Conservation (phyloP, 352 stramenopile species). For the Pythium chondricola region DNA sequence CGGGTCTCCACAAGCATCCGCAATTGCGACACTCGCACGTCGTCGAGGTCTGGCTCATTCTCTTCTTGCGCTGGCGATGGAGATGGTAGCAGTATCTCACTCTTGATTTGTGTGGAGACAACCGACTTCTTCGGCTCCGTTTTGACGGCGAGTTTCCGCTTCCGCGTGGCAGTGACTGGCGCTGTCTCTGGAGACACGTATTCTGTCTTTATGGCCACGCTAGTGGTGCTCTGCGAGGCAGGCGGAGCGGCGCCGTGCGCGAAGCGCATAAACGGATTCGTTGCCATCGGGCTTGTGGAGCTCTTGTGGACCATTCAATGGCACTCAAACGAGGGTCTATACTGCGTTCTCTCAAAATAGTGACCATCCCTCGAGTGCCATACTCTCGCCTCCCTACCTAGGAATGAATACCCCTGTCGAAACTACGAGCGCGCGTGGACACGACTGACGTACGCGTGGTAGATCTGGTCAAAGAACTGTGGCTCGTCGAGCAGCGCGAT, state of each 20-base stretch:
- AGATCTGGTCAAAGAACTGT: constrained; percentile 86
- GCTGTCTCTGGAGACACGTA: neutral
- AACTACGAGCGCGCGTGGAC: constrained; percentile 30
- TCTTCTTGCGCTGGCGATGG: no score
- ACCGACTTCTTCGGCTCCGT: neutral
- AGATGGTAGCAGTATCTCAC: no score
- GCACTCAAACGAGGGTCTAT: neutral
- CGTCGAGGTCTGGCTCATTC: neutral
- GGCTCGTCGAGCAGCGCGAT: constrained; percentile 73
- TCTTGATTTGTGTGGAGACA: no score
- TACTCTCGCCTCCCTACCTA: no score
- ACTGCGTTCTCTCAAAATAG: no score
- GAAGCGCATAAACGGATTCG: constrained; percentile 66
- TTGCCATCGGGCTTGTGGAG: neutral
- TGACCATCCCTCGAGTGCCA: no score
- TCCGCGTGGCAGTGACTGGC: neutral
- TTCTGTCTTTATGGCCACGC: neutral
- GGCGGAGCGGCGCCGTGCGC: constrained; percentile 26
- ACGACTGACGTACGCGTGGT: constrained; percentile 76
- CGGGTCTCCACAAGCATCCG: constrained; percentile 29
- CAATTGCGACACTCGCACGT: constrained; percentile 32
- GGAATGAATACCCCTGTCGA: no score
- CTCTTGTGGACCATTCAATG: no score
- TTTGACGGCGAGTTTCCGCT: constrained; percentile 8
- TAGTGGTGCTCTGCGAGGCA: constrained; percentile 9